These are phyloP conservation scores for Auriscalpium microsporum DNA, from an alignment of 768 basidiomycete species.

Conservation along the genomic window DNA sequence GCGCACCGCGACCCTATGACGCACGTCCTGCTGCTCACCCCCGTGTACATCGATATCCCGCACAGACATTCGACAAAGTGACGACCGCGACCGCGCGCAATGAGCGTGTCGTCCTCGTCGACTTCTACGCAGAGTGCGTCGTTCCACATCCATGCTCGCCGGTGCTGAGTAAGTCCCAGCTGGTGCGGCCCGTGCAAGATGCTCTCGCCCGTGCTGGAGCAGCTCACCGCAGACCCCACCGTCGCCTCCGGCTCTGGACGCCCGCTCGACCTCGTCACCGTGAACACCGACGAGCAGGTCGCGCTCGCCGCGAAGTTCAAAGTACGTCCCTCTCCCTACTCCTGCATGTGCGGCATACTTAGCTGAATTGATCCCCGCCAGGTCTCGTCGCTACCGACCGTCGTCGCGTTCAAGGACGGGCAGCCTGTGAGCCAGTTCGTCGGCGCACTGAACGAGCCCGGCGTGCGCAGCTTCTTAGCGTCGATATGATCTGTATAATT, in stretches of 20 bases:
- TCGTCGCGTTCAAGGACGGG: slow-evolving; percentile 68
- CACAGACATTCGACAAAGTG: slow-evolving; percentile 29
- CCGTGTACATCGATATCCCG: background rate
- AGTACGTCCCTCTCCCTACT: slow-evolving; percentile 27
- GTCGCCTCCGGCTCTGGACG: slow-evolving; percentile 43
- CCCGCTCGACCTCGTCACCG: slow-evolving; percentile 62
- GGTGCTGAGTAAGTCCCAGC: slow-evolving; percentile 27
- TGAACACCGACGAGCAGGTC: slow-evolving; percentile 52
- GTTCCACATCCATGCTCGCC: background rate
- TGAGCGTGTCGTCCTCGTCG: slow-evolving; percentile 57
- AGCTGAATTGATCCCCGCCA: slow-evolving; percentile 20
- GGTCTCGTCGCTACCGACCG: slow-evolving; percentile 74
- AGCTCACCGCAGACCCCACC: slow-evolving; percentile 38
- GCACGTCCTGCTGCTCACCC: background rate
- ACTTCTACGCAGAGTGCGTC: slow-evolving; percentile 73
- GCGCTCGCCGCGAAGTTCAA: slow-evolving; percentile 43
- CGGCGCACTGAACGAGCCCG: slow-evolving; percentile 27
- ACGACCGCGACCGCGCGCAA: slow-evolving; percentile 25
- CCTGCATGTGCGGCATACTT: background rate
- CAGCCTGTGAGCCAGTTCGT: slow-evolving; percentile 50
- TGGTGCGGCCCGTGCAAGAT: slow-evolving; percentile 76
- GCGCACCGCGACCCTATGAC: slow-evolving; percentile 11
- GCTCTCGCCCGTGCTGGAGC: slow-evolving; percentile 63
- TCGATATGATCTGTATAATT: slow-evolving; percentile 6
- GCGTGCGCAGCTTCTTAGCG: slow-evolving; percentile 20